Evolutionary conservation across 1,284 basidiomycete genomes (phyloP).

Genomic region (Trichosporon asahii): DNA sequence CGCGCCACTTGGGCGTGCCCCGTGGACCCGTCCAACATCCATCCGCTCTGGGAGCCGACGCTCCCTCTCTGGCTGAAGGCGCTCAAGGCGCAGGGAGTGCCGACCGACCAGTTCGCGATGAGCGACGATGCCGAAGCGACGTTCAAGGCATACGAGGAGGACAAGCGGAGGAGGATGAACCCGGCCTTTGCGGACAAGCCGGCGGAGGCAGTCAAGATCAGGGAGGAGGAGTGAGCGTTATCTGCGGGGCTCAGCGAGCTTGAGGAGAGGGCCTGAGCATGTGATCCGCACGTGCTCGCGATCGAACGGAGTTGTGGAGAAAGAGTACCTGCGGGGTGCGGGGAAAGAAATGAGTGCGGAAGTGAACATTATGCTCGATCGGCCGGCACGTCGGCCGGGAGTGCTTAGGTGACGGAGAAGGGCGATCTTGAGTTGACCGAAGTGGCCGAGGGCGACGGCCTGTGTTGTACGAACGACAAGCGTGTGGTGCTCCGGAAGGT

Average conservation of each 20-base stretch:
- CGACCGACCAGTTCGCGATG: slow-evolving; percentile 31
- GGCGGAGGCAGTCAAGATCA: slow-evolving; percentile 31
- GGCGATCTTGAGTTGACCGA: no score
- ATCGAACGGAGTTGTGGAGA: no score
- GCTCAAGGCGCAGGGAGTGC: slow-evolving; percentile 32
- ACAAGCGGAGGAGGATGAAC: slow-evolving; percentile 37
- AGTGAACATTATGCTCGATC: no score
- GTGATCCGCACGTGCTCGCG: not conserved
- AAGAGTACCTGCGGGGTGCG: no score
- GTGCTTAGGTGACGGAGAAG: no score
- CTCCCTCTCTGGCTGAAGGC: slow-evolving; percentile 44
- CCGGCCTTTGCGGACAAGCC: slow-evolving; percentile 8
- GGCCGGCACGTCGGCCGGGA: no score
- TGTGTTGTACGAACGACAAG: no score
- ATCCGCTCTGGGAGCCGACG: slow-evolving; percentile 48
- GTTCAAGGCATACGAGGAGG: slow-evolving; percentile 44
- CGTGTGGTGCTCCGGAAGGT: no score
- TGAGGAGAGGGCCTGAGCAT: not conserved
- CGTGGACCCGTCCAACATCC: slow-evolving; percentile 45
- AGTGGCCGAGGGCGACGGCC: no score
- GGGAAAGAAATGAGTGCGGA: no score
- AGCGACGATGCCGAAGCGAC: slow-evolving; percentile 43
- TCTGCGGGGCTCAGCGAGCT: not conserved
- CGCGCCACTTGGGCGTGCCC: slow-evolving; percentile 41
- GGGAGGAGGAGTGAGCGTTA: slow-evolving; percentile 29